Conservation (phyloP, 2,329 filamentous ascomycete genomes). For the Fusarium graminum region DNA sequence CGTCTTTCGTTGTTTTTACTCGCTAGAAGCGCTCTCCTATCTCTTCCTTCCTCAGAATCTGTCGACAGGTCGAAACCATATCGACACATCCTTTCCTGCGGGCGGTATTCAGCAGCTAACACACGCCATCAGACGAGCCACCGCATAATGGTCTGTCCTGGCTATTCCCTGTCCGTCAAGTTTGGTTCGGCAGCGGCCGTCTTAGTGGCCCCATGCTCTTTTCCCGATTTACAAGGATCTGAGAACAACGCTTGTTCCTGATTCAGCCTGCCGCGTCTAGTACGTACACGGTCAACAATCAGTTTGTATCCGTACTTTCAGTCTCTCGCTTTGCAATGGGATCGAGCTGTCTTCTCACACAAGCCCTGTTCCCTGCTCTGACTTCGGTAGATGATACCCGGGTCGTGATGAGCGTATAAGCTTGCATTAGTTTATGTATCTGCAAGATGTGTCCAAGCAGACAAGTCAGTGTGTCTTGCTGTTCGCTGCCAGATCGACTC, state of each 20-base stretch:
- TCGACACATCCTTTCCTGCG: slow-evolving; percentile 27
- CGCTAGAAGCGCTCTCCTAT: not conserved
- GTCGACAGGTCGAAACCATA: slow-evolving; percentile 17
- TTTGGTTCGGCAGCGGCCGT: slow-evolving; percentile 44
- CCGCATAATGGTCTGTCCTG: slow-evolving; percentile 38
- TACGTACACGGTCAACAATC: slow-evolving; percentile 9
- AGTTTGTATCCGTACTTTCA: not conserved
- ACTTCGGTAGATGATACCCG: slow-evolving; percentile 33
- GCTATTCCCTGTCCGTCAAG: slow-evolving; percentile 32
- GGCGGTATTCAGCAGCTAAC: slow-evolving; percentile 14
- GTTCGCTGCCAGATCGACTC: not conserved
- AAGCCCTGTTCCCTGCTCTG: slow-evolving; percentile 29
- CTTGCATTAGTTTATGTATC: slow-evolving; percentile 22
- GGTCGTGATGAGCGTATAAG: slow-evolving; percentile 23
- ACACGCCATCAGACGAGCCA: slow-evolving; percentile 38
- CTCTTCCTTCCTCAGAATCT: not conserved
- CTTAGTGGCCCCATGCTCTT: slow-evolving; percentile 32
- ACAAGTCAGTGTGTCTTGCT: not conserved
- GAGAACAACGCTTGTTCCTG: slow-evolving; percentile 18
- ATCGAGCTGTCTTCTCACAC: slow-evolving; percentile 10
- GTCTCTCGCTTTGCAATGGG: slow-evolving; percentile 3
- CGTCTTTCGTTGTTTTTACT: slow-evolving; percentile 9
- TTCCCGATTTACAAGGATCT: slow-evolving; percentile 34
- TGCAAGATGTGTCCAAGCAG: not conserved
- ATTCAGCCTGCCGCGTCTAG: slow-evolving; percentile 32